Conservation (phyloP, 371 early-diverging fungal species). For the Funneliformis caledonium region DNA sequence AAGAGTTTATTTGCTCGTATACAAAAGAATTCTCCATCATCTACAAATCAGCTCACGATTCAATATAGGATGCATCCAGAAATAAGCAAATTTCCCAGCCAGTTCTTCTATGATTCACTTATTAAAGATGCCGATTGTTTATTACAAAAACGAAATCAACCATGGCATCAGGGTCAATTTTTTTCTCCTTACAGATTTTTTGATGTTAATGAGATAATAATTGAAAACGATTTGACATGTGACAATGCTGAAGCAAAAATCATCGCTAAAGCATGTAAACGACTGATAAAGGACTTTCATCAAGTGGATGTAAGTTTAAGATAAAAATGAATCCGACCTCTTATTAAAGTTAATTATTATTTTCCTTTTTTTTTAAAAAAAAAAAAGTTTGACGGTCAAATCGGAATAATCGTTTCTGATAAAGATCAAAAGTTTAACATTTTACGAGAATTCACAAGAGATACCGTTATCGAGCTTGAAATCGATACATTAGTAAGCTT, state of each 20-base stretch:
- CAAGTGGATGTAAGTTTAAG: slow-evolving; percentile 56
- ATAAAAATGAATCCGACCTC: neutral
- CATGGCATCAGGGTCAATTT: slow-evolving; percentile 73
- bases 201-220: slow-evolving; percentile 76
- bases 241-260: slow-evolving; percentile 80
- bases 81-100: slow-evolving; percentile 84
- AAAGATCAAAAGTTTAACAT: slow-evolving; percentile 83
- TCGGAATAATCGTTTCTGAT: slow-evolving; percentile 94
- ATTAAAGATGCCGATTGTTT: slow-evolving; percentile 82
- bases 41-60: slow-evolving; percentile 79
- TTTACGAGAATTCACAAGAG: slow-evolving; percentile 66
- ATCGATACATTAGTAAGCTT: slow-evolving; percentile 83
- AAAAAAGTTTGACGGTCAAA: slow-evolving; percentile 68
- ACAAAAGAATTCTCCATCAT: slow-evolving; percentile 62
- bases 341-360: neutral
- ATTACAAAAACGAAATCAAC: slow-evolving; percentile 60
- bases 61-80: slow-evolving; percentile 98
- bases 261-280: slow-evolving; percentile 71
- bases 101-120: slow-evolving; percentile 77
- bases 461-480: slow-evolving; percentile 76
- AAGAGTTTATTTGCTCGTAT: slow-evolving; percentile 90
- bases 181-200: slow-evolving; percentile 85
- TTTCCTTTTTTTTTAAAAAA: neutral
- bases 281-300: slow-evolving; percentile 61
- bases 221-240: slow-evolving; percentile 75